phyloP scores from a whole-genome alignment of 2,329 filamentous ascomycete genomes.

The Mycocentrospora acerina region DNA sequence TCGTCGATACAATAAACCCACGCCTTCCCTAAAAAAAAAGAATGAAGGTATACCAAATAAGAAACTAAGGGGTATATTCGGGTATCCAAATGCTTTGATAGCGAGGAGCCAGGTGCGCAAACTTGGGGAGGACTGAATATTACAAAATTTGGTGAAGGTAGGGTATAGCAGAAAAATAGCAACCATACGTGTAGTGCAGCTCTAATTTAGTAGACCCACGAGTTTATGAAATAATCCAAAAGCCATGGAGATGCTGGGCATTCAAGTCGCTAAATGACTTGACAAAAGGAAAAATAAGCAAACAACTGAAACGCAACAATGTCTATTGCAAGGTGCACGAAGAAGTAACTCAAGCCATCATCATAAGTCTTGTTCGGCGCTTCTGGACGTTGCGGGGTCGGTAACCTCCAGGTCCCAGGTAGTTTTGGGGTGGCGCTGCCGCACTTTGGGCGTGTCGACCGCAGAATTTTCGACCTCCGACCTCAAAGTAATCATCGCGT shows the following conservation, averaged over 20 bases:
- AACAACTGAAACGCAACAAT: slow-evolving; percentile 5
- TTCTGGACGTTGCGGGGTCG: slow-evolving; percentile 47
- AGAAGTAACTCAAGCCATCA: slow-evolving; percentile 44
- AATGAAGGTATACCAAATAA: slow-evolving; percentile 6
- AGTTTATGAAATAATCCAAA: slow-evolving; percentile 14
- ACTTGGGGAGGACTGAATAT: background rate
- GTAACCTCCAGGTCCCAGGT: slow-evolving; percentile 41
- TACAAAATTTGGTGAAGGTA: slow-evolving; percentile 6
- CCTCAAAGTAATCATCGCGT: slow-evolving; percentile 86
- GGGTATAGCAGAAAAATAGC: slow-evolving; percentile 6
- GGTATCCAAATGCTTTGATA: slow-evolving; percentile 1
- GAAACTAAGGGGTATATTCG: slow-evolving; percentile 16
- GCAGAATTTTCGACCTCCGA: slow-evolving; percentile 77
- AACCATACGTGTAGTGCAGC: slow-evolving; percentile 4
- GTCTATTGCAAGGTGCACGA: background rate
- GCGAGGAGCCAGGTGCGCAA: background rate
- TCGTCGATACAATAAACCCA: slow-evolving; percentile 12
- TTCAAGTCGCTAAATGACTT: slow-evolving; percentile 12
- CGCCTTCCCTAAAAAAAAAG: slow-evolving; percentile 12
- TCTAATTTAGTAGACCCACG: too few species aligned
- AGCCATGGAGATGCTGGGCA: slow-evolving; percentile 13
- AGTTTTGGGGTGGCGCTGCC: slow-evolving; percentile 43
- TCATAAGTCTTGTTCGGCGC: slow-evolving; percentile 54
- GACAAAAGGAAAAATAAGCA: slow-evolving; percentile 2
- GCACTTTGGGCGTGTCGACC: slow-evolving; percentile 77